Evolutionary conservation across 2,329 filamentous ascomycete genomes (phyloP).

Genomic region (Elsinoe arachidis): DNA sequence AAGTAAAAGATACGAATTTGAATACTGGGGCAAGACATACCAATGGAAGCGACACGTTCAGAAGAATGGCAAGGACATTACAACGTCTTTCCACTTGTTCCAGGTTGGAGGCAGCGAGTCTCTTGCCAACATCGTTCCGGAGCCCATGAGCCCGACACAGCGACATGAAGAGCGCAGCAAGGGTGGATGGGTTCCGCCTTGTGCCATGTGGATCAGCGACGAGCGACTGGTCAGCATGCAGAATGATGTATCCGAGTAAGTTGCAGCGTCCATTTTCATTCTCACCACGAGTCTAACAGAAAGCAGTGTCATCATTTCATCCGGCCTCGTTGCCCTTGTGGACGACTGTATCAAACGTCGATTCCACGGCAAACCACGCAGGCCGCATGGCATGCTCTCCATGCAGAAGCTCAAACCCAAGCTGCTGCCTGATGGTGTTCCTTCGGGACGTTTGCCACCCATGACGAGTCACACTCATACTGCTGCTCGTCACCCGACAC

Average conservation of each 20-base stretch:
- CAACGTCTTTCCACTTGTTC: conserved; percentile 71
- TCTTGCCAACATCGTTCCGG: conserved; percentile 78
- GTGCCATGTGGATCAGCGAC: conserved; percentile 84
- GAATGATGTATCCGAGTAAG: conserved; percentile 83
- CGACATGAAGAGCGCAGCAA: conserved; percentile 62
- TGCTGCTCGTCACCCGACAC: conserved; percentile 11
- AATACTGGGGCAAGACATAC: conserved; percentile 86
- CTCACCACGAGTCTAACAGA: conserved; percentile 19
- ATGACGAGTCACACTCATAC: neutral
- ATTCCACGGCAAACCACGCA: conserved; percentile 53
- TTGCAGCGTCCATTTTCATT: conserved; percentile 20
- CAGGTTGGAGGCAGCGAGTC: conserved; percentile 55
- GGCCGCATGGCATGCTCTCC: conserved; percentile 45
- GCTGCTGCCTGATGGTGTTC: conserved; percentile 33
- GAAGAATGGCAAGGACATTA: conserved; percentile 54
- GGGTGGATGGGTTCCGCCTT: conserved; percentile 84
- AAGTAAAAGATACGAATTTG: conserved; percentile 76
- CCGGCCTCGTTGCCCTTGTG: conserved; percentile 78
- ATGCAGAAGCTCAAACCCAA: conserved; percentile 36
- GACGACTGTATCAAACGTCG: conserved; percentile 83
- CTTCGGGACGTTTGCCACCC: neutral
- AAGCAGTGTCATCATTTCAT: conserved; percentile 71
- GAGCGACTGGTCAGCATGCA: conserved; percentile 56
- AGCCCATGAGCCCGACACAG: conserved; percentile 63
- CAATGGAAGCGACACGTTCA: conserved; percentile 69